Percentiles rank a stretch among this genome's conserved stretches.
phyloP scores from a whole-genome alignment of 202 grass and related monocot genomes.

The Carex arenaria region DNA sequence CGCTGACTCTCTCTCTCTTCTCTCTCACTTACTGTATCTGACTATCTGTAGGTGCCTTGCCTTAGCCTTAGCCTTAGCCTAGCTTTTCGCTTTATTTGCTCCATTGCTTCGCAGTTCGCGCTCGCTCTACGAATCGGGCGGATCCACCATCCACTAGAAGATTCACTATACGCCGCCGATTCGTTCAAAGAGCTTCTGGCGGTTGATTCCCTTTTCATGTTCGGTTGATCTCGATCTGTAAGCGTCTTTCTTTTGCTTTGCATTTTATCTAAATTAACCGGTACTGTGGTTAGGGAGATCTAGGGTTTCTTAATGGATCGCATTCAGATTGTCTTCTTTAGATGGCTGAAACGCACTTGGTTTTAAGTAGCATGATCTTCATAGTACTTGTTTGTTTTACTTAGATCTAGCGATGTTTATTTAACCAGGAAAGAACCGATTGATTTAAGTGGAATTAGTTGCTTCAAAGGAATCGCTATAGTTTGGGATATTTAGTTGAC shows the following conservation, averaged over 20 bases:
- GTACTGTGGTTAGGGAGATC: constrained; percentile 2
- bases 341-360: not conserved
- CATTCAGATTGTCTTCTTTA: not conserved
- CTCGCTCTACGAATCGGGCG: constrained; percentile 6
- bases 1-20: constrained; percentile 10
- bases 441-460: not conserved
- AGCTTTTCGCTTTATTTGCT: constrained; percentile 20
- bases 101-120: not conserved
- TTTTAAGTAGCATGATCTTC: not conserved
- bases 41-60: not conserved
- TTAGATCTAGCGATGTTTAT: constrained; percentile 20
- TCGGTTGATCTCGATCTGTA: constrained; percentile 18
- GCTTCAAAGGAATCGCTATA: no score
- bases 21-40: not conserved
- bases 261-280: not conserved
- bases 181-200: not conserved
- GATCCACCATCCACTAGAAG: not conserved
- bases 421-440: not conserved
- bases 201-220: not conserved
- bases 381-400: not conserved
- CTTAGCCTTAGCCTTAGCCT: no score
- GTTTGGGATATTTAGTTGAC: no score
- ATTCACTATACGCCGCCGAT: not conserved
- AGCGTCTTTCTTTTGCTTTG: constrained; percentile 8
- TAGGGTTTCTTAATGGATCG: constrained; percentile 16